These are phyloP conservation scores for Echium plantagineum DNA, from an alignment of 257 asterid genomes.

Conservation along the genomic window DNA sequence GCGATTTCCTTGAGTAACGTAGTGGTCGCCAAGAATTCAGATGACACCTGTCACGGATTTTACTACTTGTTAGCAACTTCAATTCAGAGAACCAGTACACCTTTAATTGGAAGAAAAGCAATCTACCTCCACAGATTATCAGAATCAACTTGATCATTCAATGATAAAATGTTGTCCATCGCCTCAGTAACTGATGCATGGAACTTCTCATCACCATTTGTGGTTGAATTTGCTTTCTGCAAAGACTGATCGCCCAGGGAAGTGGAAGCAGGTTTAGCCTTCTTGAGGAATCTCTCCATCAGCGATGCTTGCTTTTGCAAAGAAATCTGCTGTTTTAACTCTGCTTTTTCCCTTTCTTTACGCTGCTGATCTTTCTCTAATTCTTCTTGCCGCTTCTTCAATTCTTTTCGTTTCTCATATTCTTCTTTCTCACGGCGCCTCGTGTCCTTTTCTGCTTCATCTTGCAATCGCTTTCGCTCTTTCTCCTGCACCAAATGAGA, in stretches of 20 bases:
- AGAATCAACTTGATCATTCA: conserved; percentile 20
- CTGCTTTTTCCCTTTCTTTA: conserved; percentile 82
- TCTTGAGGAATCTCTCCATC: conserved; percentile 81
- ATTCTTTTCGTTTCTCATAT: conserved; percentile 49
- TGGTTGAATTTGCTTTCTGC: conserved; percentile 24
- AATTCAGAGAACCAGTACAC: not conserved
- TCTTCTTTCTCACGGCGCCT: conserved; percentile 71
- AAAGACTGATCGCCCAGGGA: conserved; percentile 24
- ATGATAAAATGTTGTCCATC: conserved; percentile 59
- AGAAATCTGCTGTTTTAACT: conserved; percentile 38
- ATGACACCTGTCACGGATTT: conserved; percentile 40
- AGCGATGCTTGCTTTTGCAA: conserved; percentile 87
- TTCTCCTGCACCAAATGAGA: conserved; percentile 42
- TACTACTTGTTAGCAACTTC: not conserved
- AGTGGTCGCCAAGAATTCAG: conserved; percentile 43
- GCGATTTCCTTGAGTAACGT: conserved; percentile 31
- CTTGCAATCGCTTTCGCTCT: conserved; percentile 53
- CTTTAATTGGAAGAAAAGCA: conserved; percentile 9
- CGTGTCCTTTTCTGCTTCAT: conserved; percentile 74
- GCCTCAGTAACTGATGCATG: conserved; percentile 39
- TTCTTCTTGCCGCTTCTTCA: conserved; percentile 68
- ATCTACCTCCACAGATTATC: conserved; percentile 60
- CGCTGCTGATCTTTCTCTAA: conserved; percentile 63
- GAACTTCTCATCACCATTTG: conserved; percentile 21
- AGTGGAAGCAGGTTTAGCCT: conserved; percentile 28